Base-by-base conservation (phyloP, 1,284 basidiomycete genomes). In the Malassezia vespertilionis region DNA sequence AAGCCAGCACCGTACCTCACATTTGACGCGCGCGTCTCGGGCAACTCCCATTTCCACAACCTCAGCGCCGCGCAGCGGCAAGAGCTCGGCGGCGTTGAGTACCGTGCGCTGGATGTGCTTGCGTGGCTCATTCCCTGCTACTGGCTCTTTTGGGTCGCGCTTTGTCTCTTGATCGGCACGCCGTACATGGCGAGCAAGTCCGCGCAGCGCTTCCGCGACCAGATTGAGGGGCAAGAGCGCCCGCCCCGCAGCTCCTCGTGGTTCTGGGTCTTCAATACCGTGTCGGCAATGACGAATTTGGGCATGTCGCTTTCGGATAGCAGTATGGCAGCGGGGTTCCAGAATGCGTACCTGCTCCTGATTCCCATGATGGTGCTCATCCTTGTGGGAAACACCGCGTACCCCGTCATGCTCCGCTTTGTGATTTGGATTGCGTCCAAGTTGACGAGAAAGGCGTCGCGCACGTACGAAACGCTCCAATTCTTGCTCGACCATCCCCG, bases 401-500 rank as follows among this genome's bases (percentile, higher is more conserved):
- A 65, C 43, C 66, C 68, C 1, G 63, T 71, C 33, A 27, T 64
- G 27, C 43, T 73, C 17, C 63, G 72, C 11, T 58, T 68, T 34
- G 59, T 61, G 44, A 74, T 73, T 46, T 95, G 88, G 88, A 64
- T 72, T 9, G 63, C 84, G 36, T 78, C 80, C 17, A 83, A 83
- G 63, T 45, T 79, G 12, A 78, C 82, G 14, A 80, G 81, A 1
- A 65, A 66, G 8, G 60, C 65, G 0, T 86, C 84, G 8, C 77
- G 80, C 1, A 60, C 79, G 0, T 77, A 81, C 49, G 86, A 93
- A 72, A 88, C 88, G 0, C 74, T 93, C 2, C 81, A 82, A 48
- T 97, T 97, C 71, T 76, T 97, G 5, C 78, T 97, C 15, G 89
- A 96, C 65, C 91, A 96, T 65, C 91, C 91, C n/a, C 79, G 90